Evolutionary conservation across 345 rosid species (phyloP), one percentile per base, ranked within the genome.

Genomic region (Eucalyptus dawsonii): DNA sequence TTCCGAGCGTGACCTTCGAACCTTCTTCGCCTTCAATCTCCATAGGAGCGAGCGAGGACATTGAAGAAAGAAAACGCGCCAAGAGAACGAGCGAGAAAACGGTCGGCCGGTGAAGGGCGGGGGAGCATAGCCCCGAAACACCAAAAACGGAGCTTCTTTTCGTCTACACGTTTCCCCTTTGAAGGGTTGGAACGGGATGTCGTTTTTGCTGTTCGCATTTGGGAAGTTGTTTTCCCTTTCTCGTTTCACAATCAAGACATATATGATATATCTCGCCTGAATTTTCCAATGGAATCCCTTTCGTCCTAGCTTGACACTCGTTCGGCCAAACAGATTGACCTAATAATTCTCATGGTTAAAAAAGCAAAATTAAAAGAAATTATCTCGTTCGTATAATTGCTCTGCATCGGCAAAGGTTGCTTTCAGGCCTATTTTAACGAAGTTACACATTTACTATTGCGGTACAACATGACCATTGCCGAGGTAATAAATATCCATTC

Each of bases 1-100:
- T 44, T 50, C 88, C 90, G 14, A 96, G 86, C 16, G 53, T 34
- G 88, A 93, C 89, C 88, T 80, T 94, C 15, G 96, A 90, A 80
- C 98, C 97, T 90, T 96, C 96, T 88, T 93, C 95, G 51, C 97
- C 96, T 91, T 91, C 93, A 17, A 96, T 90, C 92, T 97, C 99
- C 98, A 96, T 95, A 22, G 22, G 89, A 81, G 58, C 10, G 51
- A 81, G 86, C 11, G 86, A 72, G 21, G 3, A 22, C 22, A 49
- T 58, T 27, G 29, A 67, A 88, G 80, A 40, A 6, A 50, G 72
- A 88, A 40, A 45, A 13, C 60, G 89, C 89, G 89, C 86, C 60
- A 27, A 72, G 25, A 37, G 34, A 31, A 19, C 16, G 86, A 88
- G 42, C 13, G 53, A 67, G 40, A 15, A 49, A 76, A 76, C 85